Evolutionary conservation across 371 early-diverging fungal genomes (phyloP), one percentile per base, ranked within the genome.

Genomic region (Caulochytrium protostelioides): DNA sequence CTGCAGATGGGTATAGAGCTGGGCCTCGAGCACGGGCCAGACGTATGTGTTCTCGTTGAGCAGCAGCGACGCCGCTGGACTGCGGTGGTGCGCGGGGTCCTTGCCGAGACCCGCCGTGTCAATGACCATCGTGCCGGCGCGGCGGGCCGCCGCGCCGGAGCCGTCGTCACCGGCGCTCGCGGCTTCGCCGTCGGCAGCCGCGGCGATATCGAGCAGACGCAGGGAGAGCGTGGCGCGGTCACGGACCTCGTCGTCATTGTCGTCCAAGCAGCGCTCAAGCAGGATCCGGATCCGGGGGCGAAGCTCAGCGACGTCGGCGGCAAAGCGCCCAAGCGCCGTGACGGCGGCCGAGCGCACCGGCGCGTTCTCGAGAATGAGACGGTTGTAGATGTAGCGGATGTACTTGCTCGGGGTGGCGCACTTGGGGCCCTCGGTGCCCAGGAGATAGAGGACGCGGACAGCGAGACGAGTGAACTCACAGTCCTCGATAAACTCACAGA

Each of bases 401-500:
- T 79, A 92, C 46, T 87, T 79, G 13, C 86, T 74, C 12, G 97
- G 95, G 14, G 78, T 74, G 1, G 71, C 49, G 12, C 83, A 79
- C 44, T 72, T 74, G 22, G 97, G 97, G 0, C 97, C 95, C 49
- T 91, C 91, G 2, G 72, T 59, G 37, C 97, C 95, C 21, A 97
- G 63, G 26, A 97, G 61, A 55, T 91, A 79, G 26, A 97, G 64
- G 30, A 94, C 80, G 26, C 86, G 78, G 28, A 91, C 94, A 10
- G 91, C 85, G 4, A 97, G 70, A 54, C 85, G 86, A 16, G 85
- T 77, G 54, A 87, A 94, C 54, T 94, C 95, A 59, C 97, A 97
- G 52, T 97, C 97, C 50, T 97, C 97, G 47, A 97, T 97, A 52
- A 97, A 94, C 60, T 97, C 97, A 54, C 95, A 94, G 30, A 97